A percentile compares a stretch with the other conserved stretches of the same genome.
These are phyloP conservation scores for Skeletonema potamos DNA, from an alignment of 108 stramenopile species.

Conservation along the genomic window DNA sequence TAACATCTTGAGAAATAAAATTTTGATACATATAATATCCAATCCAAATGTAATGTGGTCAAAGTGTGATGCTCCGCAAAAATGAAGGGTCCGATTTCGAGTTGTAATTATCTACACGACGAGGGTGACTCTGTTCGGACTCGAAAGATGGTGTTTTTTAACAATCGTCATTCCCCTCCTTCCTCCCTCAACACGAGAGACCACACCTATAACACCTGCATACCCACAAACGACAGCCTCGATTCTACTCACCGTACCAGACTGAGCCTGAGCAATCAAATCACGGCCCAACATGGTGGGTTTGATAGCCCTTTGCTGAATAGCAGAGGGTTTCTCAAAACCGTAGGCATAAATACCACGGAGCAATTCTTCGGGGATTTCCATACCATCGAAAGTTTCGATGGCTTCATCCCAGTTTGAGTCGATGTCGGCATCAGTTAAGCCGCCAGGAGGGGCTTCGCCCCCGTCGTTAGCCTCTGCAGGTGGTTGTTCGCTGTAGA, in stretches of 20 bases:
- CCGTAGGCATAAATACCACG: constrained; percentile 98
- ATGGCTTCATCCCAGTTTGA: constrained; percentile 94
- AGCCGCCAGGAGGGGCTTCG: constrained; percentile 54
- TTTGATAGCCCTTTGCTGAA: constrained; percentile 99
- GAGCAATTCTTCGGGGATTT: constrained; percentile 95
- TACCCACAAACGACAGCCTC: neutral
- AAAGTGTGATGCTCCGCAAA: neutral
- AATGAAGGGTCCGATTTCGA: constrained; percentile 85
- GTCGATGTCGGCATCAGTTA: constrained; percentile 88
- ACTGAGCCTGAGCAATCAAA: constrained; percentile 99
- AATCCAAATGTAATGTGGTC: neutral
- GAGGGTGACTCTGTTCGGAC: constrained; percentile 96
- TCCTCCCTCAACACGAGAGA: neutral
- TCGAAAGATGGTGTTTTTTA: constrained; percentile 96
- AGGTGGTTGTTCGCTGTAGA: constrained; percentile 33
- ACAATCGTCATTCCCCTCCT: constrained; percentile 75
- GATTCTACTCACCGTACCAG: constrained; percentile 89
- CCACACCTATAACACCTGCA: neutral
- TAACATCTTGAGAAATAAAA: neutral
- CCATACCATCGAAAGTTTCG: constrained; percentile 97
- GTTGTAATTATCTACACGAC: constrained; percentile 82
- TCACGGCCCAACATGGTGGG: constrained; percentile 96
- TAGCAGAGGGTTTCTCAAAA: constrained; percentile 99
- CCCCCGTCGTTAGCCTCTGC: constrained; percentile 34
- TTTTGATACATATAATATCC: neutral